phyloP scores from a whole-genome alignment of 2,329 filamentous ascomycete genomes.

The Hypomyces perniciosus region DNA sequence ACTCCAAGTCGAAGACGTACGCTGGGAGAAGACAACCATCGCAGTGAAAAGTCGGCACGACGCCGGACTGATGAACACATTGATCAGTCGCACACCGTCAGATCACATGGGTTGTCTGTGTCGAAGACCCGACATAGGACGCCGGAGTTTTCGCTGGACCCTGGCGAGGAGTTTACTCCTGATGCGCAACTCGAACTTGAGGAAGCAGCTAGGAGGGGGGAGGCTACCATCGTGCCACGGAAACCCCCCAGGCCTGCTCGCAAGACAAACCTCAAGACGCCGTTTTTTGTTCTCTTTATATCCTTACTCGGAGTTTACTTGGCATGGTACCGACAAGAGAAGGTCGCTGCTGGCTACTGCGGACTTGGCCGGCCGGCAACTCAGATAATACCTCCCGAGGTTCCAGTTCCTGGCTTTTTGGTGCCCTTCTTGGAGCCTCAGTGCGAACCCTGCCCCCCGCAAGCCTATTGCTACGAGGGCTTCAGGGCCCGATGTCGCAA shows the following conservation, averaged over 20 bases:
- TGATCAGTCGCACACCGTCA: constrained; percentile 34
- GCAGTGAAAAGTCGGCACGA: constrained; percentile 38
- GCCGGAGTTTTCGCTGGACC: constrained; percentile 45
- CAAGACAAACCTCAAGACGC: constrained; percentile 50
- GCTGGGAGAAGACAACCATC: constrained; percentile 36
- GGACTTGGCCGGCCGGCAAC: constrained; percentile 65
- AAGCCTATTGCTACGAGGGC: constrained; percentile 81
- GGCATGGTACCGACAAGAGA: constrained; percentile 87
- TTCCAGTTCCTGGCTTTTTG: constrained; percentile 64
- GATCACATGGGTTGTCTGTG: constrained; percentile 52
- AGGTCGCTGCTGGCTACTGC: constrained; percentile 93
- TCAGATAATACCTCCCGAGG: constrained; percentile 41
- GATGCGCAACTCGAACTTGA: constrained; percentile 79
- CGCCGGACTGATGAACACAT: constrained; percentile 35
- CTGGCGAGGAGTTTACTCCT: constrained; percentile 89
- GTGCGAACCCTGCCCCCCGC: constrained; percentile 84
- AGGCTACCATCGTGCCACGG: constrained; percentile 39
- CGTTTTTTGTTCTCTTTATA: constrained; percentile 65
- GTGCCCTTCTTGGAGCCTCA: constrained; percentile 65
- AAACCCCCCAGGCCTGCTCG: constrained; percentile 33
- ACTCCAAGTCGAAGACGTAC: constrained; percentile 47
- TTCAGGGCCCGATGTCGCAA: constrained; percentile 74
- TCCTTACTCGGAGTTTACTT: constrained; percentile 67
- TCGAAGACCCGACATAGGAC: constrained; percentile 29
- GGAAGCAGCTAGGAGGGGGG: constrained; percentile 55